Conservation (phyloP, 1,139 yeast genomes). For the Yamadazyma buinensis region DNA sequence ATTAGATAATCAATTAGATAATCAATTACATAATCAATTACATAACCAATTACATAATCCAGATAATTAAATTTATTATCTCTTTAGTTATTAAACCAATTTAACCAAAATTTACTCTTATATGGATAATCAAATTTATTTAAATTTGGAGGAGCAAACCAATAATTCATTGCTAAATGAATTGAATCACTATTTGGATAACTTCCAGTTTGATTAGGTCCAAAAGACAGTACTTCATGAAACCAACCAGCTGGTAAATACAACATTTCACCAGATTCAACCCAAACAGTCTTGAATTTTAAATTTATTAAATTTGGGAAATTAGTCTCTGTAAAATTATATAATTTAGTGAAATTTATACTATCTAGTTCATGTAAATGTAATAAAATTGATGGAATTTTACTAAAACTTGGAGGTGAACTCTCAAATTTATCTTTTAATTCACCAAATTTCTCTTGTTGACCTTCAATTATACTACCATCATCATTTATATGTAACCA, state of each 20-base stretch:
- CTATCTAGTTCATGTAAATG: constrained; percentile 53
- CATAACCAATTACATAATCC: no score
- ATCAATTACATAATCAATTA: no score
- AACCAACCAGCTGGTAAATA: constrained; percentile 79
- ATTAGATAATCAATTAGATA: no score
- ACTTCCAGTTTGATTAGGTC: constrained; percentile 15
- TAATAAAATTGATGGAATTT: constrained; percentile 56
- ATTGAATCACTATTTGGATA: constrained; percentile 17
- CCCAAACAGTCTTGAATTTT: constrained; percentile 40
- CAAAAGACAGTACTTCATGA: constrained; percentile 74
- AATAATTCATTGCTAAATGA: constrained; percentile 67
- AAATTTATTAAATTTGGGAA: constrained; percentile 50
- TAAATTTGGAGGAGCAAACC: constrained; percentile 66
- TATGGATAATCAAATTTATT: constrained; percentile 31
- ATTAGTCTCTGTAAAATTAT: constrained; percentile 21
- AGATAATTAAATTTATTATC: no score
- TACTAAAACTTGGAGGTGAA: constrained; percentile 73
- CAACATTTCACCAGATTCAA: constrained; percentile 62
- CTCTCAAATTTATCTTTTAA: no score
- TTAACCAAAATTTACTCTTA: constrained; percentile 46
- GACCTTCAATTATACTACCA: constrained; percentile 45
- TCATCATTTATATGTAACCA: constrained; percentile 62
- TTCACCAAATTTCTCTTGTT: constrained; percentile 8
- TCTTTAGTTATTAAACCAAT: no score
- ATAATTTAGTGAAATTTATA: constrained; percentile 20